phyloP scores from a whole-genome alignment of 2,329 filamentous ascomycete species.

The Diplodia seriata region DNA sequence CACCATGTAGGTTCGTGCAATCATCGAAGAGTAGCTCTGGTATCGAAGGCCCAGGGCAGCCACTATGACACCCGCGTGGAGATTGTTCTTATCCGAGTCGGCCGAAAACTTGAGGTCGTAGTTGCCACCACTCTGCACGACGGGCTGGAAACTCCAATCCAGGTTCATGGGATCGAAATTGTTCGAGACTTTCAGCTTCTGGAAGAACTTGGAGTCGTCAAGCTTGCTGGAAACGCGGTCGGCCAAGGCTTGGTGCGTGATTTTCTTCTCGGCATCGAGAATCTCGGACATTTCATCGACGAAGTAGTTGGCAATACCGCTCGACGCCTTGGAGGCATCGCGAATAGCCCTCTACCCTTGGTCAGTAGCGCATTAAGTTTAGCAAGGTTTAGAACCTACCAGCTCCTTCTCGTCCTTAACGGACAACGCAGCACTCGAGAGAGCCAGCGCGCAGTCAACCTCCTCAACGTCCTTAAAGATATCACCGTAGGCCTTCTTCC shows the following conservation, averaged over 20 bases:
- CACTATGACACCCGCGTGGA: constrained; percentile 93
- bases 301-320: constrained; percentile 91
- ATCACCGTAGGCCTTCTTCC: constrained; percentile 80
- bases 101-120: constrained; percentile 86
- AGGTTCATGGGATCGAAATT: constrained; percentile 89
- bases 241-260: constrained; percentile 86
- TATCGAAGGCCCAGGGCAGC: constrained; percentile 91
- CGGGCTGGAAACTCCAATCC: constrained; percentile 91
- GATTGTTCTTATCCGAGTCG: constrained; percentile 77
- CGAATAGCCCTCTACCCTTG: constrained; percentile 76
- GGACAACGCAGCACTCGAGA: constrained; percentile 84
- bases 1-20: constrained; percentile 92
- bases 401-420: constrained; percentile 96
- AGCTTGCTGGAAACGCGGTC: constrained; percentile 90
- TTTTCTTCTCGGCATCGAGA: constrained; percentile 95
- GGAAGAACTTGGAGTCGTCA: constrained; percentile 93
- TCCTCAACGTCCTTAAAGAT: constrained; percentile 86
- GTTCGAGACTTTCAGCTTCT: constrained; percentile 79
- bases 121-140: constrained; percentile 93
- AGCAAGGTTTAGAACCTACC: constrained; percentile 49
- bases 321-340: constrained; percentile 91
- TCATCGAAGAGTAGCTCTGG: constrained; percentile 91
- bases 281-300: constrained; percentile 98
- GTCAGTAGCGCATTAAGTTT: constrained; percentile 14
- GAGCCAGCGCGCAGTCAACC: constrained; percentile 80